phyloP scores from a whole-genome alignment of 164 flowering plant genomes.

The Warburgia ugandensis region DNA sequence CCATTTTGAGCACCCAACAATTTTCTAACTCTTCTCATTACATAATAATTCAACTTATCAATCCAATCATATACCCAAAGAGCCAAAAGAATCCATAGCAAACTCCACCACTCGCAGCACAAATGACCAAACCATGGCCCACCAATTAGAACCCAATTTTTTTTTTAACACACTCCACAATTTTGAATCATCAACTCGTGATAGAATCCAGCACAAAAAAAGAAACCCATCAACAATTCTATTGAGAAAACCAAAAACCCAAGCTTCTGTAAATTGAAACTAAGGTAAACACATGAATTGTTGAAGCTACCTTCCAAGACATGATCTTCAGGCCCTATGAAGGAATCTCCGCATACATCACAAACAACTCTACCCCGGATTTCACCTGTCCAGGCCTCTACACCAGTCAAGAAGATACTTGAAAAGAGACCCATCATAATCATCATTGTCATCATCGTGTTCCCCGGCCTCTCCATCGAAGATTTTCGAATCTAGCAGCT shows the following conservation, averaged over 20 bases:
- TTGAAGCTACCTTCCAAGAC: conserved; percentile 54
- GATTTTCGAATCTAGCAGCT: too few relatives aligned
- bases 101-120: too few relatives aligned
- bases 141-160: too few relatives aligned
- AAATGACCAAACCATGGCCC: too few relatives aligned
- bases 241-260: background rate
- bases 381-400: conserved; percentile 83
- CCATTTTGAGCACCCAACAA: too few relatives aligned
- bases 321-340: conserved; percentile 95
- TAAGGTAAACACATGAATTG: background rate
- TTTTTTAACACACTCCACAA: too few relatives aligned
- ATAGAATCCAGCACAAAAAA: background rate
- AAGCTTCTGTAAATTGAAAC: background rate
- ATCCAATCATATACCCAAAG: too few relatives aligned
- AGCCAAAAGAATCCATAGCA: too few relatives aligned
- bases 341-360: conserved; percentile 89
- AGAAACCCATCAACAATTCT: conserved; percentile 2
- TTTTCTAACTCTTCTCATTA: too few relatives aligned
- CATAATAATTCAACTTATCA: too few relatives aligned
- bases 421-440: conserved; percentile 5
- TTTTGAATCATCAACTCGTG: too few relatives aligned
- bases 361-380: conserved; percentile 90
- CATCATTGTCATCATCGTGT: conserved; percentile 2
- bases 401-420: conserved; percentile 20
- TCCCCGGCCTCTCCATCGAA: conserved; percentile 10